phyloP scores from a whole-genome alignment of 176 grass and related monocot species.

The Elaeis guineensis region DNA sequence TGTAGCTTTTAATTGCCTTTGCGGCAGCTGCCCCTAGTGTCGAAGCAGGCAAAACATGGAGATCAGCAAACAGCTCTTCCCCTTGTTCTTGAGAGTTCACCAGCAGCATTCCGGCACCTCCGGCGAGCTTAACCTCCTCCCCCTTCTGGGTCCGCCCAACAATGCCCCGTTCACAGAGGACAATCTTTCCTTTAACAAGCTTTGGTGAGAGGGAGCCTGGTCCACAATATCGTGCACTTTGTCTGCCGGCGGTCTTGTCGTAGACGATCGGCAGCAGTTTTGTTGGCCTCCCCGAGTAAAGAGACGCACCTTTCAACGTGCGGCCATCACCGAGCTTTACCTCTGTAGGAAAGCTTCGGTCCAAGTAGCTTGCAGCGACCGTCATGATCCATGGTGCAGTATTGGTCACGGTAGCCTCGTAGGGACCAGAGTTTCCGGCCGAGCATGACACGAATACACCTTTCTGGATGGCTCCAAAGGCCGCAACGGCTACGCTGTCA shows the following conservation, averaged over 20 bases:
- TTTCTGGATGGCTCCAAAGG: conserved; percentile 6
- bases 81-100: background rate
- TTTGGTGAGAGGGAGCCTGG: background rate
- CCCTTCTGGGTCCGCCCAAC: background rate
- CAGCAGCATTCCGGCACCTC: conserved; percentile 7
- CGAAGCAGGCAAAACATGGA: conserved; percentile 9
- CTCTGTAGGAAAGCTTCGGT: background rate
- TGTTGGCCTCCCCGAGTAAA: conserved; percentile 1
- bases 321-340: conserved; percentile 5
- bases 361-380: conserved; percentile 7
- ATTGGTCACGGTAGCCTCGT: background rate
- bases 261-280: background rate
- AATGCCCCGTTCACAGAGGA: conserved; percentile 4
- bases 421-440: conserved; percentile 9
- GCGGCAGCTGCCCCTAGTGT: background rate
- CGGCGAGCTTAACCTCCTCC: conserved; percentile 7
- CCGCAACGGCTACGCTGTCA: background rate
- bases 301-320: background rate
- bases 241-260: background rate
- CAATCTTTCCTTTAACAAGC: conserved; percentile 3
- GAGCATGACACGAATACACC: conserved; percentile 17
- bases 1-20: conserved; percentile 1
- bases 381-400: conserved; percentile 19
- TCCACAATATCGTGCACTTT: background rate
- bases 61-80: background rate